Conservation (phyloP, 345 rosid species). For the Murraya koenigii region DNA sequence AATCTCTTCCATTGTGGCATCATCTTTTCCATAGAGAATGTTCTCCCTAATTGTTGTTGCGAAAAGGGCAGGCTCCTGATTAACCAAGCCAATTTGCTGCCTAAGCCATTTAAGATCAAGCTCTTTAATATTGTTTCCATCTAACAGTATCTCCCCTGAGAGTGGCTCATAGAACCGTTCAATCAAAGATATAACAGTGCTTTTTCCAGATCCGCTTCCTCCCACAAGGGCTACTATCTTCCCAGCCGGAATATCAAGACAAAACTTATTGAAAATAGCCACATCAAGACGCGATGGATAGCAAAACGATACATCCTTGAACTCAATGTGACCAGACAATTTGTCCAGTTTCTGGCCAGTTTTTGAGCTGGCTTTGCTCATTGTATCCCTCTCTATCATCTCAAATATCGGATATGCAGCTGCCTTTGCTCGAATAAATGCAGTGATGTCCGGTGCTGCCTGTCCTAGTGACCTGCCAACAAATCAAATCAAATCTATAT, state of each 20-base stretch:
- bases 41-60: constrained; percentile 83
- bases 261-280: constrained; percentile 54
- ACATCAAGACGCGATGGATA: constrained; percentile 91
- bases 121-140: constrained; percentile 55
- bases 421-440: constrained; percentile 76
- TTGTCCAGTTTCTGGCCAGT: constrained; percentile 49
- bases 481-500: background rate
- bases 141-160: constrained; percentile 60
- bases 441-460: constrained; percentile 85
- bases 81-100: constrained; percentile 83
- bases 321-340: constrained; percentile 71
- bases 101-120: constrained; percentile 88
- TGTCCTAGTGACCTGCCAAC: constrained; percentile 78
- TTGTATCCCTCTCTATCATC: constrained; percentile 87
- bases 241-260: constrained; percentile 67
- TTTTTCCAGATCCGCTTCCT: constrained; percentile 95
- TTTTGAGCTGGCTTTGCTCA: constrained; percentile 52
- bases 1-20: constrained; percentile 71
- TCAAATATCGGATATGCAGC: constrained; percentile 90
- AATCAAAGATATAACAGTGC: constrained; percentile 87
- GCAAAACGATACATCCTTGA: constrained; percentile 66
- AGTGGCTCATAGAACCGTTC: constrained; percentile 90
- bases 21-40: constrained; percentile 83
- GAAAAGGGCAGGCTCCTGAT: constrained; percentile 92
- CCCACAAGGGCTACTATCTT: constrained; percentile 94